phyloP scores from a whole-genome alignment of 768 basidiomycete species.

The Trametes sanguinea region DNA sequence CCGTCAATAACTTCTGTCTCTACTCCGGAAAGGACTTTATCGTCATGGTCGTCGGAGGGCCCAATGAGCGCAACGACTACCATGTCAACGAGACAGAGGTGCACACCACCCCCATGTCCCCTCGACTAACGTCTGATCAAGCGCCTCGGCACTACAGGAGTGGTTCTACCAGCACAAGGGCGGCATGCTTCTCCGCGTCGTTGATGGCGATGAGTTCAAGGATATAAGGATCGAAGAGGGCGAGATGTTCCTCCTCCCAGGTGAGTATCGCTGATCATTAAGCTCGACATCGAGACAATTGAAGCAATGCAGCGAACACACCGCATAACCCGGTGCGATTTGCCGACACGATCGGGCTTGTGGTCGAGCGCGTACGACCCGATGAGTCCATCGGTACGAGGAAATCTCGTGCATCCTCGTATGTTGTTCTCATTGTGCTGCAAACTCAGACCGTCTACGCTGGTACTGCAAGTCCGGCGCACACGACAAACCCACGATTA shows the following conservation, averaged over 20 bases:
- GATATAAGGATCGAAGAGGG: conserved; percentile 93
- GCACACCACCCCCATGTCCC: background rate
- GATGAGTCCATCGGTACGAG: conserved; percentile 64
- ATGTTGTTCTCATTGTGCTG: background rate
- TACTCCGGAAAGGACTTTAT: conserved; percentile 84
- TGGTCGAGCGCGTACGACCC: conserved; percentile 85
- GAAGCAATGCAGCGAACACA: conserved; percentile 68
- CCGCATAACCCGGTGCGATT: conserved; percentile 96
- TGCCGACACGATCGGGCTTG: conserved; percentile 87
- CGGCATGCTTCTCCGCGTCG: conserved; percentile 84
- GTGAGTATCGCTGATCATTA: conserved; percentile 41
- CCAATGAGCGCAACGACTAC: conserved; percentile 92
- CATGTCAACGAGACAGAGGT: conserved; percentile 96
- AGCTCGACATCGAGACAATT: too few relatives aligned
- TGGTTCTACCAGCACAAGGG: conserved; percentile 99
- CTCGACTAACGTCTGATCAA: background rate
- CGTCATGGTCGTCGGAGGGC: conserved; percentile 96
- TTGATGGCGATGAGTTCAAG: conserved; percentile 76
- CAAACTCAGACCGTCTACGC: conserved; percentile 73
- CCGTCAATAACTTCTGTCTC: conserved; percentile 89
- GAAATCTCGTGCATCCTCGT: conserved; percentile 22
- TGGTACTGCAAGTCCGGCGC: conserved; percentile 82
- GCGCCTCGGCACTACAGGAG: conserved; percentile 51
- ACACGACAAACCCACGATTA: conserved; percentile 70
- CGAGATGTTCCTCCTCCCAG: conserved; percentile 94